Conservation (phyloP, 2,329 filamentous ascomycete species). For the Periconia macrospinosa region DNA sequence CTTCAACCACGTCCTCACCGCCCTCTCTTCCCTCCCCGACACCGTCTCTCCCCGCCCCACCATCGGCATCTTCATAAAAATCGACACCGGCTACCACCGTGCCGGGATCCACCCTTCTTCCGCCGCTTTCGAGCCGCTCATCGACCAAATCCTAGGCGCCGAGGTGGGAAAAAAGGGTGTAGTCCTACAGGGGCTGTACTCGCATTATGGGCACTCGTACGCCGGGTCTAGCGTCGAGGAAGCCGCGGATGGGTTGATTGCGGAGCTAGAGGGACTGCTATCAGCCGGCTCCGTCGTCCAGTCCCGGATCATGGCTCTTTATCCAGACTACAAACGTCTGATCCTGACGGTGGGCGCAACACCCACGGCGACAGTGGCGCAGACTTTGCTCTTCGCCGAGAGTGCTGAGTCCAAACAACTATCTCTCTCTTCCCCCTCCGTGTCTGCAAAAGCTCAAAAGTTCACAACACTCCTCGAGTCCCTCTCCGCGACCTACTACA, state of each 20-base stretch:
- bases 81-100: conserved; percentile 73
- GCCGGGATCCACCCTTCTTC: conserved; percentile 65
- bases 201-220: conserved; percentile 75
- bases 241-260: conserved; percentile 61
- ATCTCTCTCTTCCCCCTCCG: conserved; percentile 18
- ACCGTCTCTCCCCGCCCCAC: background rate
- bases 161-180: conserved; percentile 40
- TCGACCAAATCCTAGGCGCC: conserved; percentile 39
- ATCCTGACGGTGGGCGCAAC: conserved; percentile 75
- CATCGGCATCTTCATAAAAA: conserved; percentile 68
- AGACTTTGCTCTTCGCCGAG: conserved; percentile 53
- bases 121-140: conserved; percentile 49
- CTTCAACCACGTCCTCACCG: conserved; percentile 37
- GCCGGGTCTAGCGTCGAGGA: conserved; percentile 55
- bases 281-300: conserved; percentile 49
- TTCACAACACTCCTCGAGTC: conserved; percentile 47
- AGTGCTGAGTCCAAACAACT: too few relatives aligned
- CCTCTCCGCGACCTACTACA: conserved; percentile 34
- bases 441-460: conserved; percentile 40
- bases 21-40: conserved; percentile 43
- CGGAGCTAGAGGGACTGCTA: conserved; percentile 61
- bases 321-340: conserved; percentile 28
- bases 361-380: conserved; percentile 69
- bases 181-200: conserved; percentile 67
- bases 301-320: conserved; percentile 16